Evolutionary conservation across 805 yeast species (phyloP), one percentile per base, ranked within the genome.

Genomic region (Wilhelminamyces savonicus): DNA sequence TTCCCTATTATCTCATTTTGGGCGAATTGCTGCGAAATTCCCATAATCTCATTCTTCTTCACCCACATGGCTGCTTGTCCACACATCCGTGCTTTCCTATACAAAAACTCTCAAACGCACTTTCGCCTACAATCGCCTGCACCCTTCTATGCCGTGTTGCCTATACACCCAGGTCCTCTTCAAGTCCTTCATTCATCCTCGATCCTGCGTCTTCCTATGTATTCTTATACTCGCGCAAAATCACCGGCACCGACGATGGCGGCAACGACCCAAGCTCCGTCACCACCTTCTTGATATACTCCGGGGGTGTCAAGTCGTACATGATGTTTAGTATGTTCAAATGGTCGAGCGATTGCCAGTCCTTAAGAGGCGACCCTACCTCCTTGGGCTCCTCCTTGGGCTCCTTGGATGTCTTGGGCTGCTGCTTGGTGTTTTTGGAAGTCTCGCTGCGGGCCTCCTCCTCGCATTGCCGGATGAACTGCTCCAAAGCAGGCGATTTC

Each of bases 161-260:
- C n/a, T n/a, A n/a, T n/a, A n/a, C n/a, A n/a, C n/a, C n/a, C n/a
- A n/a, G n/a, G n/a, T n/a, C n/a, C n/a, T n/a, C 6, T 17, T 17
- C 8, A 7, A 17, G 19, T 17, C 8, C 19, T 17, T 17, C 19
- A 8, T 7, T 6, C 8, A 17, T 6, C 8, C n/a, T n/a, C n/a
- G n/a, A n/a, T n/a, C n/a, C n/a, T n/a, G 8, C 8, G 8, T 17
- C 8, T 7, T 21, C 15, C 28, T 35, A 50, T 13, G 60, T 50
- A 41, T 56, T 60, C 56, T 86, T 85, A 57, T 90, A 92, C 57
- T 92, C 98, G 59, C 97, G 76, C 46, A 92, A 65, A 37, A 92
- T 85, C 28, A 92, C 97, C 16, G 98, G 98, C 34, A 92, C 97
- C 2, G 97, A 86, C n/a, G 94, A 82, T 24, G 98, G 95, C 8